phyloP scores from a whole-genome alignment of 345 rosid species.

The Salix udensis region DNA sequence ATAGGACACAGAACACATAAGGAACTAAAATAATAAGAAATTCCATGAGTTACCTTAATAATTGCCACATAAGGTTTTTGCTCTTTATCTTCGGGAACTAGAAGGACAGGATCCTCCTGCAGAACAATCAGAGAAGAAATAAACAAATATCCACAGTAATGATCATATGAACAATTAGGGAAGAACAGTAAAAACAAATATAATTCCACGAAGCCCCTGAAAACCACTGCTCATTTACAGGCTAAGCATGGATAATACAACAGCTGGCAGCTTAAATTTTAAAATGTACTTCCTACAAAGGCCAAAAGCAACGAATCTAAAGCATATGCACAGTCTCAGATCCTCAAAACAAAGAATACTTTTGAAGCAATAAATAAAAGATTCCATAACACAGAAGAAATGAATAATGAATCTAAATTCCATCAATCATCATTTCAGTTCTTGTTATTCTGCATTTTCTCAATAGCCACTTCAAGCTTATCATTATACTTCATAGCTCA shows the following conservation, averaged over 20 bases:
- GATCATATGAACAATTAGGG: neutral
- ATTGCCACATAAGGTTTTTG: slow-evolving; percentile 98
- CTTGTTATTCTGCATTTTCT: too few relatives aligned
- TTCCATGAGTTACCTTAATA: slow-evolving; percentile 65
- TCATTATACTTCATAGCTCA: neutral
- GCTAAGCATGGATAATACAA: neutral
- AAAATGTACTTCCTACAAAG: too few relatives aligned
- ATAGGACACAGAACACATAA: neutral
- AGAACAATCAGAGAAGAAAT: slow-evolving; percentile 8
- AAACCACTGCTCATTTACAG: neutral
- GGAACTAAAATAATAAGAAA: neutral
- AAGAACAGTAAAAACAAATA: neutral
- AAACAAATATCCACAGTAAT: neutral
- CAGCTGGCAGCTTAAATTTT: neutral
- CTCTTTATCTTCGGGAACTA: slow-evolving; percentile 69
- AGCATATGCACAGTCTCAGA: too few relatives aligned
- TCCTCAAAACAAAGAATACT: too few relatives aligned
- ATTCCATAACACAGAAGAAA: too few relatives aligned
- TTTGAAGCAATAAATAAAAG: too few relatives aligned
- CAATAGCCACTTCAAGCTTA: neutral
- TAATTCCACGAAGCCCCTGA: neutral
- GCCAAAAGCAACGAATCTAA: too few relatives aligned
- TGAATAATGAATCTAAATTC: too few relatives aligned
- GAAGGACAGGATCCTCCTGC: slow-evolving; percentile 95
- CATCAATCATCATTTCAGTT: too few relatives aligned